A percentile compares a stretch with the other conserved stretches of the same genome.
Evolutionary conservation across 2,329 filamentous ascomycete genomes (phyloP).

Genomic region (Hypoxylon sp.): DNA sequence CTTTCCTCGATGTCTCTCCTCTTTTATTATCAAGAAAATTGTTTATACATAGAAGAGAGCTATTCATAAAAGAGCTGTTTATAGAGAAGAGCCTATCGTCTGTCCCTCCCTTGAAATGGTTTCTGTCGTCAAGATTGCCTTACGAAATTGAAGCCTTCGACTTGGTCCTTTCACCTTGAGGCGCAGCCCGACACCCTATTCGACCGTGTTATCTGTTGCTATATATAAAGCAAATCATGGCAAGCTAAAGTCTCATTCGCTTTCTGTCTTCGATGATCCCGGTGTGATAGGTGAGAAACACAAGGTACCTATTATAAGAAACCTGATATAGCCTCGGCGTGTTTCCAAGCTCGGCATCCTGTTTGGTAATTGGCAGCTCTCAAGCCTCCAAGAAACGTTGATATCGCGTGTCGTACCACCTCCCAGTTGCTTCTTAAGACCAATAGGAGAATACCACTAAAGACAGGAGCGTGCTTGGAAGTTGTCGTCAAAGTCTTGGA

Average conservation of each 20-base stretch:
- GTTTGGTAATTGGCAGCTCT: neutral
- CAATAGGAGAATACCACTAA: neutral
- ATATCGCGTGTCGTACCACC: neutral
- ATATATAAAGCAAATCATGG: neutral
- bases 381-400: neutral
- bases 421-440: neutral
- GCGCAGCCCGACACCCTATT: neutral
- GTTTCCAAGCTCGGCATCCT: neutral
- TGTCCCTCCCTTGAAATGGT: no score
- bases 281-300: no score
- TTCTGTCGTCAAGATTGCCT: neutral
- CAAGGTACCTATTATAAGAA: neutral
- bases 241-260: no score
- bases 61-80: no score
- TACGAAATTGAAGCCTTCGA: neutral
- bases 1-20: no score
- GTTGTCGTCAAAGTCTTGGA: conserved; percentile 11
- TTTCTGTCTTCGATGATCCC: no score
- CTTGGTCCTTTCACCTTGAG: neutral
- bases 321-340: neutral
- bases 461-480: neutral
- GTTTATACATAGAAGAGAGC: no score
- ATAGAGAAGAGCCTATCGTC: no score
- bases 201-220: neutral
- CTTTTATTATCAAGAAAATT: no score